phyloP scores from a whole-genome alignment of 345 rosid genomes.

The Fremontodendron californicum region DNA sequence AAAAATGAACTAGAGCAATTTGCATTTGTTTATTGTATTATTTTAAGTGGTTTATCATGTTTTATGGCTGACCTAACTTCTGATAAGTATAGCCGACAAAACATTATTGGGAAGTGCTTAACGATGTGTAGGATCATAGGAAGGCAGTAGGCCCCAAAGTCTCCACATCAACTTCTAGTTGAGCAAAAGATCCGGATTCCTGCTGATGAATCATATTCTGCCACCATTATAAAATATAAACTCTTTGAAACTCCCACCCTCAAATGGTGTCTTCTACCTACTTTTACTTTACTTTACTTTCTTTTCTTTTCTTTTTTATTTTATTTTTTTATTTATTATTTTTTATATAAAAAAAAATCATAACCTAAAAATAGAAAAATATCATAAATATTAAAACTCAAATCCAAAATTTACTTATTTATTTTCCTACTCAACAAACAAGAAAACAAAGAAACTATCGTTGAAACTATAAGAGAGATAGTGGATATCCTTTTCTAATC shows the following conservation, averaged over 20 bases:
- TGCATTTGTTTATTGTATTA: constrained; percentile 2
- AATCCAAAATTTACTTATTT: too few relatives aligned
- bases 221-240: constrained; percentile 43
- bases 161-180: constrained; percentile 62
- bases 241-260: constrained; percentile 38
- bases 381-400: too few relatives aligned
- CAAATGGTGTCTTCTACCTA: constrained; percentile 28
- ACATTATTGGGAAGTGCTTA: constrained; percentile 59
- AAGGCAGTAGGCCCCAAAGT: constrained; percentile 37
- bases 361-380: too few relatives aligned
- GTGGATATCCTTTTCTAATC: constrained; percentile 54
- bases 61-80: constrained; percentile 59
- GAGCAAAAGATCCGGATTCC: constrained; percentile 65
- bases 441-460: constrained; percentile 16
- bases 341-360: too few relatives aligned
- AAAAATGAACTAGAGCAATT: too few relatives aligned
- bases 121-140: constrained; percentile 16
- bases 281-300: constrained; percentile 19
- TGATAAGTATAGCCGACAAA: constrained; percentile 54
- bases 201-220: constrained; percentile 66
- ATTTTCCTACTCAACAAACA: constrained; percentile 13
- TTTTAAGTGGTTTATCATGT: constrained; percentile 27
- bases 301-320: not conserved
- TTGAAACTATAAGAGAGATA: constrained; percentile 17
- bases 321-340: too few relatives aligned